Base-by-base conservation (phyloP, 371 early-diverging fungal genomes). In the Smittium mucronatum region DNA sequence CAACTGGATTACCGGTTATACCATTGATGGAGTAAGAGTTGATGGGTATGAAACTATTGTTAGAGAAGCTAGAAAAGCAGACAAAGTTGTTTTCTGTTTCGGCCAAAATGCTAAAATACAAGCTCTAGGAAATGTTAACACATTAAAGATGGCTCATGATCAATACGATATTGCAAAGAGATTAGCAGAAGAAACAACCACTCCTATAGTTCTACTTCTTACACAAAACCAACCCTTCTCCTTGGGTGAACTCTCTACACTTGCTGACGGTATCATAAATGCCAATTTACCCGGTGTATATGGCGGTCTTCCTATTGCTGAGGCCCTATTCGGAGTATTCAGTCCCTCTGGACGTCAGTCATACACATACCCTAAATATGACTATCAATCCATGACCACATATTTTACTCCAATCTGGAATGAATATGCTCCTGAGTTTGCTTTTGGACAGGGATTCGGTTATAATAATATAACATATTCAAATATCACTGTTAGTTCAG, bases 231-330 rank as follows among this genome's bases (percentile, higher is more conserved):
- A 87, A 15, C 87, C 87, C 1, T 80, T 87, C 69, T 78, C 78
- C 1, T 68, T 88, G 1, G 77, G 76, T 30, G 72, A 75, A 1
- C 73, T 83, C 28, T 73, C 74, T 1, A 76, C 78, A 0, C 28
- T 73, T 0, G 85, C 82, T 8, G 72, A 79, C 32, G 86, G 84
- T 0, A 75, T 88, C 2, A 69, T 88, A 2, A 79, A 83, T 69
- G 80, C 85, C 0, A 85, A 85, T 36, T 73, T 87, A 26, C 87
- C 88, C 8, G 88, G 87, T 11, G 82, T 84, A 0, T 85, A 85
- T 77, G 86, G 85, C 35, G 88, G 88, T 11, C 58, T 74, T 26
- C 78, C 78, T 21, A 77, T 85, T 74, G 85, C 80, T 5, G 83
- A 84, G 70, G 70, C 84, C 1, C 69, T 85, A 21, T 84, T 79